Base-by-base conservation (phyloP, 1,139 yeast genomes). In the Lizanozyma gosingica region DNA sequence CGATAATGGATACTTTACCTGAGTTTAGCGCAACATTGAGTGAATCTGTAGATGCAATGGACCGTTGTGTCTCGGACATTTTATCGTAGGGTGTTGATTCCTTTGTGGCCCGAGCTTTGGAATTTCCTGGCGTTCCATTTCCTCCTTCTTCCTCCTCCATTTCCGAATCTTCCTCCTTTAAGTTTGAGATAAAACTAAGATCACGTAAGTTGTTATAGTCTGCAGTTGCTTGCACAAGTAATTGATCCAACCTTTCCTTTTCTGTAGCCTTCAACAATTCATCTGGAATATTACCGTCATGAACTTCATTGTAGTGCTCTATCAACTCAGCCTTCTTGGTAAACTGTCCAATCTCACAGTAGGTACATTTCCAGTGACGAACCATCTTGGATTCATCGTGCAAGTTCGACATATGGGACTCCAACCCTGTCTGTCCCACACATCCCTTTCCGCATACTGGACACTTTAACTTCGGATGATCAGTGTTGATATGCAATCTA, bases 381-480 rank as follows among this genome's bases (percentile, higher is more conserved):
- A 71, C 60, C 17, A 66, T 71, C 11, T 67, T 72, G 11, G 62
- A 60, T 15, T 65, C 71, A 45, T 67, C 71, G 51, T 79, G 83
- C 41, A 83, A 77, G 14, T 57, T 54, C 37, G 69, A 59, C 85
- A 83, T 78, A 55, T 88, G 97, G 62, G 83, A 76, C 22, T 70
- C 64, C 41, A 86, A 61, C 46, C 90, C 94, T 35, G 69, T 67
- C 35, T 73, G 76, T 15, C 94, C 95, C 11, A 83, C 81, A 65
- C 92, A 83, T 3, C 75, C 78, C 54, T 78, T 82, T 14, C 78
- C 80, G 65, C 97, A 88, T 1, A 76, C 51, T 1, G 63, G 50
- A 62, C 97, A 87, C 39, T 68, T 68, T 33, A 82, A 52, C 53
- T 78, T 78, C 9, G 92, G 90, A 59, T 88, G 97, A 33, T 73